phyloP scores from a whole-genome alignment of 2,329 filamentous ascomycete species.

The Tolypocladium amazonense region DNA sequence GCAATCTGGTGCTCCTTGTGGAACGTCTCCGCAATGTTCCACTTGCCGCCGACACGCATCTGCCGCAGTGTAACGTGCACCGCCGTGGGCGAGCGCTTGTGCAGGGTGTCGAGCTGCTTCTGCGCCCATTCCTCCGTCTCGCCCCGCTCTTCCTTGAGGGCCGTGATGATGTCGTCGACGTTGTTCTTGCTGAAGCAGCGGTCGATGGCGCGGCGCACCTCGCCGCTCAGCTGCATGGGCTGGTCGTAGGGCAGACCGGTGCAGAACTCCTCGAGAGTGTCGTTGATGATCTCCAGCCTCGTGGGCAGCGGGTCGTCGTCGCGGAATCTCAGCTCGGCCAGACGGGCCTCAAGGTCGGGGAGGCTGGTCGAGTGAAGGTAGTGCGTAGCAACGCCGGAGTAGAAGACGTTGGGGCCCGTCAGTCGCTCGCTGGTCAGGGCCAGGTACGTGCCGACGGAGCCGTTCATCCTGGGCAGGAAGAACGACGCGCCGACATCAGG shows the following conservation, averaged over 20 bases:
- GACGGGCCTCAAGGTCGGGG: conserved; percentile 67
- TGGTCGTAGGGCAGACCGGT: conserved; percentile 74
- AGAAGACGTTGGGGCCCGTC: conserved; percentile 76
- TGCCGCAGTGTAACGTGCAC: conserved; percentile 77
- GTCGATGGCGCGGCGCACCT: conserved; percentile 73
- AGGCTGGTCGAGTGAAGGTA: conserved; percentile 89
- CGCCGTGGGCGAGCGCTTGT: conserved; percentile 72
- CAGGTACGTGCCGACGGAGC: conserved; percentile 80
- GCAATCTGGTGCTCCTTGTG: conserved; percentile 78
- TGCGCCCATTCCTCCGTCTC: conserved; percentile 63
- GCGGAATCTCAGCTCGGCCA: conserved; percentile 80
- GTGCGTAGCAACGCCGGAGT: conserved; percentile 87
- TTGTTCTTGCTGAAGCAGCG: conserved; percentile 62
- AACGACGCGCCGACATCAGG: conserved; percentile 95
- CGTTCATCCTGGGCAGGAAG: conserved; percentile 85
- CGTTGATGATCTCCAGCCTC: conserved; percentile 65
- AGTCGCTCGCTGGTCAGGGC: conserved; percentile 82
- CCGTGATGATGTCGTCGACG: conserved; percentile 59
- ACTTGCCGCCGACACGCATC: conserved; percentile 63
- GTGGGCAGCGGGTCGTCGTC: conserved; percentile 57
- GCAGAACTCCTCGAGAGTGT: conserved; percentile 83
- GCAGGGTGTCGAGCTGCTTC: conserved; percentile 64
- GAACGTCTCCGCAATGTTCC: conserved; percentile 81
- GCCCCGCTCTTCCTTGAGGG: conserved; percentile 45
- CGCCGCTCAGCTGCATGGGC: conserved; percentile 55